Conservation (phyloP, 108 stramenopile genomes). For the Pseudonitzschia delicatissima region DNA sequence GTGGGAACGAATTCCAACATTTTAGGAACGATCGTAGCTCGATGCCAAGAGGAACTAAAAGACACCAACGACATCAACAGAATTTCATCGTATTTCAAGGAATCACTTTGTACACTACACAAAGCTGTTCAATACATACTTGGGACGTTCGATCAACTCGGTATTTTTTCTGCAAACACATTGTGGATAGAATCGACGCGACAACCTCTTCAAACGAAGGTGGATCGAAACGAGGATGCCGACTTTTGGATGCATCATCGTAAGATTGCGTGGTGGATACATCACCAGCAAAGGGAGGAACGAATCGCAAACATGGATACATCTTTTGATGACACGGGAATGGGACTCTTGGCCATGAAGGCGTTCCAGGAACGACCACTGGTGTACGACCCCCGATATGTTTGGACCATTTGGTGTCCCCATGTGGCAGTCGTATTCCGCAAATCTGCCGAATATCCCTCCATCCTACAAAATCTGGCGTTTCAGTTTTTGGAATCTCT, state of each 20-base stretch:
- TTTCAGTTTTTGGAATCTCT: constrained; percentile 11
- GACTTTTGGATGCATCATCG: constrained; percentile 5
- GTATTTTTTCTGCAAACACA: background rate
- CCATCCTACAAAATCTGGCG: background rate
- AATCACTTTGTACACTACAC: background rate
- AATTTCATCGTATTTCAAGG: background rate
- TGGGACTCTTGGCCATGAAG: constrained; percentile 24
- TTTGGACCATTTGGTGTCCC: constrained; percentile 41
- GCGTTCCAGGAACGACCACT: constrained; percentile 25
- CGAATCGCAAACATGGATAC: constrained; percentile 36
- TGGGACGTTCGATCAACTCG: background rate
- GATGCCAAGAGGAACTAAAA: background rate
- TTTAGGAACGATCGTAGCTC: constrained; percentile 5
- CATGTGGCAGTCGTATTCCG: constrained; percentile 27
- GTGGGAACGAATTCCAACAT: constrained; percentile 23
- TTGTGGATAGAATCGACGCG: background rate
- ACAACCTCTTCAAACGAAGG: background rate
- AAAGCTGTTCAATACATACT: background rate
- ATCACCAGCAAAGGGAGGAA: constrained; percentile 15
- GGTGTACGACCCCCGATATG: constrained; percentile 17
- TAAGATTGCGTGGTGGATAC: constrained; percentile 32
- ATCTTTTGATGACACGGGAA: constrained; percentile 18
- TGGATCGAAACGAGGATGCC: constrained; percentile 7
- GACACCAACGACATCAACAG: background rate
- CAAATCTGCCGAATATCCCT: background rate